Evolutionary conservation across 192 early-diverging fungal genomes (phyloP), one percentile per base, ranked within the genome.

Genomic region (Coemansia sp.): DNA sequence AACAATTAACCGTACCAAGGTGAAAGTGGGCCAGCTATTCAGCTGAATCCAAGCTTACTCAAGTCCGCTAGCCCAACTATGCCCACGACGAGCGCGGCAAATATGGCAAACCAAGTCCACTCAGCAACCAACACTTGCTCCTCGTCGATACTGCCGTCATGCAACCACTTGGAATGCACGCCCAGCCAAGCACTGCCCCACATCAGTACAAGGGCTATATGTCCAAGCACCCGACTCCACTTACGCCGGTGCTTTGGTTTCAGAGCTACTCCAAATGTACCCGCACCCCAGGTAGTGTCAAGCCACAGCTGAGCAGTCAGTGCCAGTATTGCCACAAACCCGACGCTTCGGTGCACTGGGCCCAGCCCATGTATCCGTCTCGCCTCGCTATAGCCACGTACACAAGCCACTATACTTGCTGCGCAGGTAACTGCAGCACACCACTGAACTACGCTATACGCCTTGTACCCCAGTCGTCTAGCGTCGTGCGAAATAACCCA

Each of bases 101-200:
- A 73, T 15, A 54, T 16, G 8, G 34, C 7, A 16, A 70, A 34
- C 78, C 73, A 80, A 13, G 55, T 33, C 71, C 74, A 75, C 18
- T 63, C 71, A 43, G 29, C 54, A 11, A 33, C 55, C 5, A 41
- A 13, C 20, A 34, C 29, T 41, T 54, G 5, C 33, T 22, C 9
- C 16, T 42, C 44, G 6, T 24, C 12, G 5, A 5, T 36, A 36
- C n/a, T 4, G 3, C 15, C 29, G 57, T 27, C 5, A 42, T 49
- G 66, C 3, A 22, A 5, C 78, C 74, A 72, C 31, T 44, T 44
- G 10, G 71, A 31, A n/a, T 80, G 79, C 0, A 81, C 46, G 2
- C 79, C 79, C 15, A 81, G 65, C 79, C 74, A 76, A 4, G 74
- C 70, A 12, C 63, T 64, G 12, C 62, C n/a, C 79, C 79, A 81